phyloP scores from a whole-genome alignment of 2,329 filamentous ascomycete genomes.

The Phoma sp. region DNA sequence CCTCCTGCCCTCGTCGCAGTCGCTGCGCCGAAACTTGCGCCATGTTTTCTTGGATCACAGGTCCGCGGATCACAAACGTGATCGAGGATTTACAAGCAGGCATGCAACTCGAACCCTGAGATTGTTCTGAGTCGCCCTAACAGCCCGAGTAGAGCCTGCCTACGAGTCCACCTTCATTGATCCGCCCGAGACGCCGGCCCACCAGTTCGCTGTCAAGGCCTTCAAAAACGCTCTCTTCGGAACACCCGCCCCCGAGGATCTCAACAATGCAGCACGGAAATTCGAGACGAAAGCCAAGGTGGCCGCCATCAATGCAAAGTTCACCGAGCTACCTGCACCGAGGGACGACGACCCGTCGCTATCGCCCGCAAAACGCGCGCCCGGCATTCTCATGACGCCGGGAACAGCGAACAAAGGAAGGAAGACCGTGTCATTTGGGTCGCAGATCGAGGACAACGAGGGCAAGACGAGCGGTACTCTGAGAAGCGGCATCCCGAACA shows the following conservation, averaged over 20 bases:
- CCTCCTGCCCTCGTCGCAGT: conserved; percentile 4
- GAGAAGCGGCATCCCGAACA: conserved; percentile 55
- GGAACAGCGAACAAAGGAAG: conserved; percentile 62
- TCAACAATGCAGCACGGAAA: conserved; percentile 29
- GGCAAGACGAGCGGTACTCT: conserved; percentile 54
- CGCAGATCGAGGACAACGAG: conserved; percentile 63
- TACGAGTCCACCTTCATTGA: conserved; percentile 56
- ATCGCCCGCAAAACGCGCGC: conserved; percentile 63
- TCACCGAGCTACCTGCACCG: conserved; percentile 25
- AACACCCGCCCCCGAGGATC: conserved; percentile 62
- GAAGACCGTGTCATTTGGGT: conserved; percentile 67
- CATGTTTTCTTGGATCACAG: conserved; percentile 51
- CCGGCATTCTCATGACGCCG: conserved; percentile 68
- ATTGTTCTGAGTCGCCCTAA: conserved; percentile 18
- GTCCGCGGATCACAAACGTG: conserved; percentile 45
- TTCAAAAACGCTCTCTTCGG: conserved; percentile 70
- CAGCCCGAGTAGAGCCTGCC: conserved; percentile 30
- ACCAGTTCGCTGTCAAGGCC: conserved; percentile 70
- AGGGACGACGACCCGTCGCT: conserved; percentile 29
- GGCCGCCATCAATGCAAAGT: conserved; percentile 32
- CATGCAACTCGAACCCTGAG: conserved; percentile 11
- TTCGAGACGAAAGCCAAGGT: conserved; percentile 35
- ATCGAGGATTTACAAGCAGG: conserved; percentile 46
- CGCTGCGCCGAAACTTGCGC: background rate
- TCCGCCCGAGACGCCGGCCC: conserved; percentile 68